Base-by-base conservation (phyloP, 2,329 filamentous ascomycete species). In the Trichoderma pleuroti region DNA sequence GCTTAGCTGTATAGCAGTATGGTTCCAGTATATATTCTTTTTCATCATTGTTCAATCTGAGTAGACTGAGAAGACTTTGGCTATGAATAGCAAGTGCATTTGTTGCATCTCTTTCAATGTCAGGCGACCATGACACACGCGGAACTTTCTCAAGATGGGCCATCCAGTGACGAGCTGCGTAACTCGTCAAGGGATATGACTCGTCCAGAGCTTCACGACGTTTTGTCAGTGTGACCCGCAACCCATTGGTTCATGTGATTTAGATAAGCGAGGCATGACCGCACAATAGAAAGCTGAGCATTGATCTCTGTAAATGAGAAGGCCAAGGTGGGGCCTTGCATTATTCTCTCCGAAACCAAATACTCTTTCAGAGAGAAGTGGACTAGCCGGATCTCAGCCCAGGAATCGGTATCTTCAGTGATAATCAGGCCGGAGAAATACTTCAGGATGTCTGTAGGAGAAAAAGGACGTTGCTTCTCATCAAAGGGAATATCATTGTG, bases 351-450 rank as follows among this genome's bases (percentile, higher is more conserved):
- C 2, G 61, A 64, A 16, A 18, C 32, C 2, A 64, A 34, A 52
- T 64, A 64, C 5, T 64, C 61, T 26, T 64, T 64, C 4, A 64
- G 3, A 32, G 61, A 64, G 28, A 64, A 49, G 2, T 64, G 61
- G 18, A 52, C 61, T 11, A 64, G 10, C 8, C 39, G 61, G n/a
- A n/a, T n/a, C n/a, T n/a, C n/a, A n/a, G n/a, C n/a, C n/a, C n/a
- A n/a, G n/a, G n/a, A n/a, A n/a, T n/a, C n/a, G n/a, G n/a, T n/a
- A n/a, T n/a, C n/a, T n/a, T n/a, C n/a, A n/a, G n/a, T n/a, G n/a
- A n/a, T n/a, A 26, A 64, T 34, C 0, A 64, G 28, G 9, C 61
- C n/a, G 18, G 61, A 52, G 4, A 64, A 34, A 18, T 64, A 64
- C n/a, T 49, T 32, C 3, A 64, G 4, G 0, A 52, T n/a, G 5